Conservation (phyloP, 371 early-diverging fungal genomes). For the Rhizopus arrhizus region DNA sequence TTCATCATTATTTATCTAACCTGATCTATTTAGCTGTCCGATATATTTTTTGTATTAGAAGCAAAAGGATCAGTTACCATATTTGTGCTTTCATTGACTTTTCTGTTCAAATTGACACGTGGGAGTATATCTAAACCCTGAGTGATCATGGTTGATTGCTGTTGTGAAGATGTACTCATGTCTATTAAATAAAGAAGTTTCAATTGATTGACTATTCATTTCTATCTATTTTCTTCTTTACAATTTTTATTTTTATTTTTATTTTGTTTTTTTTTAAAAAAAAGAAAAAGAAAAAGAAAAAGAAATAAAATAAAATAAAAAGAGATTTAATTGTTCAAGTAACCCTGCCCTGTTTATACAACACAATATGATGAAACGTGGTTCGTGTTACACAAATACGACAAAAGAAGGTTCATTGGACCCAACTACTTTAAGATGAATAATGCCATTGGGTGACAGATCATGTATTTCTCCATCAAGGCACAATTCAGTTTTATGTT, state of each 20-base stretch:
- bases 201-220: too few species aligned
- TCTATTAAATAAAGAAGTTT: not conserved
- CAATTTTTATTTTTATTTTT: not conserved
- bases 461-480: slow-evolving; percentile 50
- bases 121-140: not conserved
- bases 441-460: slow-evolving; percentile 33
- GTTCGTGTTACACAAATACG: slow-evolving; percentile 16
- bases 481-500: slow-evolving; percentile 43
- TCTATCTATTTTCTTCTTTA: too few species aligned
- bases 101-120: not conserved
- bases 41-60: not conserved
- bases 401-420: slow-evolving; percentile 21
- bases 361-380: not conserved
- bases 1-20: not conserved
- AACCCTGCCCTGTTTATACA: not conserved
- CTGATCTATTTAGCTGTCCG: not conserved
- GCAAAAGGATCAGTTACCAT: not conserved
- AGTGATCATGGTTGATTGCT: not conserved
- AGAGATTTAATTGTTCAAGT: not conserved
- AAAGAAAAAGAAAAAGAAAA: not conserved
- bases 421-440: slow-evolving; percentile 33
- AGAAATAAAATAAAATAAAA: not conserved
- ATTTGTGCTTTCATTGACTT: not conserved
- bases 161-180: not conserved
- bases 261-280: not conserved